These are phyloP conservation scores for Neonothopanus nambi DNA, from an alignment of 1,284 basidiomycete genomes.

Conservation along the genomic window DNA sequence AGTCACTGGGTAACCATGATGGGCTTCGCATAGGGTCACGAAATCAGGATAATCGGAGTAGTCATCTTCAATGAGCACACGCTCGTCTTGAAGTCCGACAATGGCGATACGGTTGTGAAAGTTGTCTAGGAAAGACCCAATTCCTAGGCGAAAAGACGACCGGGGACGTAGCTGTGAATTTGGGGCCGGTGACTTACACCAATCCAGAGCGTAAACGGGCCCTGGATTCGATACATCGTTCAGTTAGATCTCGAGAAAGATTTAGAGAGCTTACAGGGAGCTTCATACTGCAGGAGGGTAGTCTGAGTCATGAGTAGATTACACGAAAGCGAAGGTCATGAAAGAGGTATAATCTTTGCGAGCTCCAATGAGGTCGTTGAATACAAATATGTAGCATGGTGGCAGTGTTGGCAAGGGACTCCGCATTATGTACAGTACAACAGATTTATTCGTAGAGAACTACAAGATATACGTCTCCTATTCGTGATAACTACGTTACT, in stretches of 20 bases:
- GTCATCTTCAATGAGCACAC: conserved; percentile 80
- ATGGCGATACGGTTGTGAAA: conserved; percentile 81
- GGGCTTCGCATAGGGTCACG: conserved; percentile 74
- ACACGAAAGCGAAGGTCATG: not conserved
- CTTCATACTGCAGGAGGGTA: conserved; percentile 70
- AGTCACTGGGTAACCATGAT: conserved; percentile 84
- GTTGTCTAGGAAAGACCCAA: conserved; percentile 80
- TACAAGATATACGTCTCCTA: too few species aligned
- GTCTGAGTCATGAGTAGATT: conserved; percentile 44
- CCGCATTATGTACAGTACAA: too few species aligned
- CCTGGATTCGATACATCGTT: conserved; percentile 41
- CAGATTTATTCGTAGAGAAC: not conserved
- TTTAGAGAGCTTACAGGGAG: conserved; percentile 59
- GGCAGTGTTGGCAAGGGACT: too few species aligned
- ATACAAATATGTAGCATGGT: too few species aligned
- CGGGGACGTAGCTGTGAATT: conserved; percentile 71
- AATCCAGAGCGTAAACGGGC: conserved; percentile 82
- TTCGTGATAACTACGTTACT: not conserved
- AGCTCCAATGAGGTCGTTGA: too few species aligned
- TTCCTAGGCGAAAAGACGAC: conserved; percentile 77
- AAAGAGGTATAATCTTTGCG: too few species aligned
- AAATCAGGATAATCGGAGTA: conserved; percentile 81
- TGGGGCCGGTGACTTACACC: conserved; percentile 79
- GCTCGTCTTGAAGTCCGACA: conserved; percentile 80
- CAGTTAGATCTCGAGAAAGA: not conserved